These are phyloP conservation scores for Apiospora aurea DNA, from an alignment of 2,329 filamentous ascomycete species.

Conservation along the genomic window DNA sequence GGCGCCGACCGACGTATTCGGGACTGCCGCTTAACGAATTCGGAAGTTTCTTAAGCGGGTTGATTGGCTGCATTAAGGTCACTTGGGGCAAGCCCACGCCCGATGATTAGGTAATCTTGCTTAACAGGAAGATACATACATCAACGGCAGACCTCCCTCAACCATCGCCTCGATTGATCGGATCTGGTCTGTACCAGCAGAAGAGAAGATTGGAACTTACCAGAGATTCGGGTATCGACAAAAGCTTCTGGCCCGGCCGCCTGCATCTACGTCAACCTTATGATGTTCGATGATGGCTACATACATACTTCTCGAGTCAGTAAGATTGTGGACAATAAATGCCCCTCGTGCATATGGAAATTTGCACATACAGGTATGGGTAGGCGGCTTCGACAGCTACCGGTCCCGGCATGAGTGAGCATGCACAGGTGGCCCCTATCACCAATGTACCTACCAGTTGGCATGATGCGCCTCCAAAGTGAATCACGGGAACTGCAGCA, in stretches of 20 bases:
- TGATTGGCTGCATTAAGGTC: background rate
- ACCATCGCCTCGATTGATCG: background rate
- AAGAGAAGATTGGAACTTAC: background rate
- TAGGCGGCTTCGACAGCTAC: background rate
- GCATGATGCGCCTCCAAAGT: background rate
- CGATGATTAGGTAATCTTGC: background rate
- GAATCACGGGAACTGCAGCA: background rate
- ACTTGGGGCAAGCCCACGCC: background rate
- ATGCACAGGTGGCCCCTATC: background rate
- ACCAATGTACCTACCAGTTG: background rate
- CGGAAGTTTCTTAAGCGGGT: background rate
- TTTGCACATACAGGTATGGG: background rate
- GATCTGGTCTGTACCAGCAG: background rate
- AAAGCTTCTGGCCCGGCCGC: background rate
- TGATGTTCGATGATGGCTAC: background rate
- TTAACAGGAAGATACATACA: background rate
- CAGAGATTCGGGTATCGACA: constrained; percentile 14
- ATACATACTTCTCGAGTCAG: background rate
- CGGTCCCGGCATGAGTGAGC: background rate
- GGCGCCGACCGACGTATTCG: background rate
- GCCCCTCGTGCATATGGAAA: background rate
- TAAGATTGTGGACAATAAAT: background rate
- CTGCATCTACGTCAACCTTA: background rate
- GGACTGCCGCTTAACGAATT: constrained; percentile 2
- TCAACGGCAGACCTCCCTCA: background rate